These are phyloP conservation scores for Rhexocercosporidium sp. DNA, from an alignment of 2,329 filamentous ascomycete species.

Conservation along the genomic window DNA sequence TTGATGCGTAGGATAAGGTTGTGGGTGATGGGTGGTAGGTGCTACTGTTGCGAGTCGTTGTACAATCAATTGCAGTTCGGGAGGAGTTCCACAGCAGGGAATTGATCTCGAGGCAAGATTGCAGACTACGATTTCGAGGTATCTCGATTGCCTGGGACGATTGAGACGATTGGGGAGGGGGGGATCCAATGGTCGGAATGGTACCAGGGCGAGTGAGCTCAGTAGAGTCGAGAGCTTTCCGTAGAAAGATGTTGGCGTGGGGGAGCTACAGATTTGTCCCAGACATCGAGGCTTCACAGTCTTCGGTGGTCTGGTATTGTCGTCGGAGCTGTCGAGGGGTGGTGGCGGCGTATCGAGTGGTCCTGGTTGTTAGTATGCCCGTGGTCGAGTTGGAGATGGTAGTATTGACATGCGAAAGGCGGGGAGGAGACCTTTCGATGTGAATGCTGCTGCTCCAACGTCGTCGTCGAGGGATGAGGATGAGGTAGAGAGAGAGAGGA, in stretches of 20 bases:
- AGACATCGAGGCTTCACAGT: conserved; percentile 34
- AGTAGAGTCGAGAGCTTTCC: conserved; percentile 11
- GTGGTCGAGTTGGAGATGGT: conserved; percentile 17
- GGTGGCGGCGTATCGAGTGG: conserved; percentile 13
- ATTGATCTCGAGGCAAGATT: conserved; percentile 23
- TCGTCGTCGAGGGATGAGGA: conserved; percentile 10
- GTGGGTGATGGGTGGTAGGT: conserved; percentile 8
- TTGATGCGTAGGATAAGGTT: conserved; percentile 33
- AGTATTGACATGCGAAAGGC: conserved; percentile 36
- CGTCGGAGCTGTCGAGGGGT: conserved; percentile 8
- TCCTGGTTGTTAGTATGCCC: conserved; percentile 20
- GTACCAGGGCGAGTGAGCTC: conserved; percentile 3
- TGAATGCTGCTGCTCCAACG: conserved; percentile 21
- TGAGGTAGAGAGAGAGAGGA: conserved; percentile 20
- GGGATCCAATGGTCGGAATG: conserved; percentile 16
- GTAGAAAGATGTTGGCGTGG: conserved; percentile 23
- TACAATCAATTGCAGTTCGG: conserved; percentile 26
- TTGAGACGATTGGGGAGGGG: conserved; percentile 8
- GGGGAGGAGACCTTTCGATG: conserved; percentile 34
- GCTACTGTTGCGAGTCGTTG: conserved; percentile 15
- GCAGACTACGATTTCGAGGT: conserved; percentile 22
- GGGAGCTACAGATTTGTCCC: conserved; percentile 29
- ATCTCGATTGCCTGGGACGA: conserved; percentile 1
- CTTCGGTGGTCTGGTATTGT: conserved; percentile 24
- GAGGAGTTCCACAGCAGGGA: conserved; percentile 30